Conservation (phyloP, 2,329 filamentous ascomycete species). For the Plectosphaerella plurivora region DNA sequence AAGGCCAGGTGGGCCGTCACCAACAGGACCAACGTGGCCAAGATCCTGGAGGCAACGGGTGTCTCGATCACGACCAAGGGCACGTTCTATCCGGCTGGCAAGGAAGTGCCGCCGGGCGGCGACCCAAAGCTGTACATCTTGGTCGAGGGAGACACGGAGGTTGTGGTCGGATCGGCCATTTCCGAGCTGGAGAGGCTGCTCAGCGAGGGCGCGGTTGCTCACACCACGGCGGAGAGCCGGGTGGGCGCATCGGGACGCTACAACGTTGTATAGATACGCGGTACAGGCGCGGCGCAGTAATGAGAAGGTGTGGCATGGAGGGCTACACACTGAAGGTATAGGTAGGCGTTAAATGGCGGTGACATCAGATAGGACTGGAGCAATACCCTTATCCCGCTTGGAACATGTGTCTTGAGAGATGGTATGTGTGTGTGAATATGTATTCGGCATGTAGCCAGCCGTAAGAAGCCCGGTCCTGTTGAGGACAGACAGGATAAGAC, state of each 20-base stretch:
- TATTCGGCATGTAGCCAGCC: too few relatives aligned
- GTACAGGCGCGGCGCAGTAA: not conserved
- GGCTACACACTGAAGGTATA: too few relatives aligned
- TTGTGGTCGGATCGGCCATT: slow-evolving; percentile 87
- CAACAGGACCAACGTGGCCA: slow-evolving; percentile 96
- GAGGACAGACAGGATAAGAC: too few relatives aligned
- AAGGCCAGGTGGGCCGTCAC: slow-evolving; percentile 98
- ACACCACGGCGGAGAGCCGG: slow-evolving; percentile 79
- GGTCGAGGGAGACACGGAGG: slow-evolving; percentile 94
- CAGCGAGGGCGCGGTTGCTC: slow-evolving; percentile 85
- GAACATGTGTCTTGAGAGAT: too few relatives aligned
- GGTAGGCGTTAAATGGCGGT: too few relatives aligned
- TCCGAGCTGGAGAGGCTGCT: slow-evolving; percentile 82
- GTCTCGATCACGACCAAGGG: slow-evolving; percentile 98
- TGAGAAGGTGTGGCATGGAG: too few relatives aligned
- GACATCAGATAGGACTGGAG: too few relatives aligned
- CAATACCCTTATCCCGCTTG: too few relatives aligned
- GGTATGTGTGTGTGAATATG: too few relatives aligned
- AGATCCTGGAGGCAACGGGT: slow-evolving; percentile 91
- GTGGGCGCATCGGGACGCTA: slow-evolving; percentile 79
- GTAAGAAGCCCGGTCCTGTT: too few relatives aligned
- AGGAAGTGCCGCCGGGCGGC: slow-evolving; percentile 68
- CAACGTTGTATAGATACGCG: slow-evolving; percentile 62
- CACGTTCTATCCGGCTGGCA: slow-evolving; percentile 78
- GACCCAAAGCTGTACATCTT: slow-evolving; percentile 97